Percentiles rank a stretch among this genome's conserved stretches.
phyloP scores from a whole-genome alignment of 768 basidiomycete species.

The Clathrus columnatus region DNA sequence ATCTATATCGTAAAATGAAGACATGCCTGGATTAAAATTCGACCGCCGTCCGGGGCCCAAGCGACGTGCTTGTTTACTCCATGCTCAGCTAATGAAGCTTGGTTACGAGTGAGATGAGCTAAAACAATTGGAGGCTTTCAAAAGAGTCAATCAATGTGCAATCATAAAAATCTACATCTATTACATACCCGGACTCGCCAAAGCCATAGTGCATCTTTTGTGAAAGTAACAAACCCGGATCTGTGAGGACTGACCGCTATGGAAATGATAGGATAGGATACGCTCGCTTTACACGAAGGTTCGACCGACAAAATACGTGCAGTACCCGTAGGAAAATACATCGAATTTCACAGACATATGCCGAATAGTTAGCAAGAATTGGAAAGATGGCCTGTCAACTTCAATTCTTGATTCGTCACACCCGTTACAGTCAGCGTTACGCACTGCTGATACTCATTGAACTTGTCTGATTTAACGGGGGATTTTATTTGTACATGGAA shows the following conservation, averaged over 20 bases:
- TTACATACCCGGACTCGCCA: conserved; percentile 73
- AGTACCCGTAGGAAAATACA: conserved; percentile 84
- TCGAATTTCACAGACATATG: conserved; percentile 20
- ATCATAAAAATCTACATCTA: neutral
- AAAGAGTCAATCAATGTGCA: neutral
- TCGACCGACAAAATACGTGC: conserved; percentile 63
- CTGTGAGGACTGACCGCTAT: conserved; percentile 61
- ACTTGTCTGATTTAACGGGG: neutral
- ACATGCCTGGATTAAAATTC: conserved; percentile 72
- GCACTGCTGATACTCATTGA: neutral
- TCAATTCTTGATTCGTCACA: too few species aligned
- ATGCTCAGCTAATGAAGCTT: conserved; percentile 69
- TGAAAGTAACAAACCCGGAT: conserved; percentile 69
- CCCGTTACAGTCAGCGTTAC: neutral
- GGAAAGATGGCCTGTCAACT: neutral
- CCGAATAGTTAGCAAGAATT: neutral
- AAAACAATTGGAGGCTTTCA: conserved; percentile 61
- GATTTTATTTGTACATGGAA: neutral
- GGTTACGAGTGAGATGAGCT: conserved; percentile 67
- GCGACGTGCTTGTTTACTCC: conserved; percentile 67
- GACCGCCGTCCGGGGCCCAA: conserved; percentile 79
- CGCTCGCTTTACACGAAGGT: conserved; percentile 58
- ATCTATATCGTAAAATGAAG: neutral
- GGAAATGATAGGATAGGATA: conserved; percentile 48
- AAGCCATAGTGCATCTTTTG: conserved; percentile 60